A percentile compares a stretch with the other conserved stretches of the same genome.
These are phyloP conservation scores for Fusarium agapanthi DNA, from an alignment of 2,329 filamentous ascomycete species.

Conservation along the genomic window DNA sequence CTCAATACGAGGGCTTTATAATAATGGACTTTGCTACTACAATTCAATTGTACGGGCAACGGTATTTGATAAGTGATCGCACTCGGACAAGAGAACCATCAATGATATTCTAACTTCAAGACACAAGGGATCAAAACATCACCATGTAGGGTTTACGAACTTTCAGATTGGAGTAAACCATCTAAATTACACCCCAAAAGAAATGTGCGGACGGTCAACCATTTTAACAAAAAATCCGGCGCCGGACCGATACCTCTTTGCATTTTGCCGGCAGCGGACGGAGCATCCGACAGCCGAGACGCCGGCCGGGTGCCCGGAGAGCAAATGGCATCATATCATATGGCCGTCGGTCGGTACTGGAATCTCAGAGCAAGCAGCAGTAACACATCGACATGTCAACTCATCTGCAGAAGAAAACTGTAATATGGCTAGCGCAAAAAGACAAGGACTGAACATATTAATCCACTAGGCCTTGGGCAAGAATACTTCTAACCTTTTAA, in stretches of 20 bases:
- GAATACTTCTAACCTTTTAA: background rate
- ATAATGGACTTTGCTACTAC: background rate
- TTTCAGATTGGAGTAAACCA: background rate
- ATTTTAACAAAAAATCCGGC: background rate
- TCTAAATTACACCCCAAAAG: too few species aligned
- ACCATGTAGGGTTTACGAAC: background rate
- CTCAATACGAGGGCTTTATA: background rate
- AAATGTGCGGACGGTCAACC: too few species aligned
- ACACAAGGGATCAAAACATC: background rate
- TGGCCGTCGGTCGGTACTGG: background rate
- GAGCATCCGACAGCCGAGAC: slow-evolving; percentile 1
- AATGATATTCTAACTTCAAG: background rate
- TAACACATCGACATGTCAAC: too few species aligned
- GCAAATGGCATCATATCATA: background rate
- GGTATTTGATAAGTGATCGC: too few species aligned
- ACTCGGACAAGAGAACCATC: background rate
- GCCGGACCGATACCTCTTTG: background rate
- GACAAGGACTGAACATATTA: background rate
- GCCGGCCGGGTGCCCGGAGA: background rate
- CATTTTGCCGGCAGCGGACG: background rate
- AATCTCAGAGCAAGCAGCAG: background rate
- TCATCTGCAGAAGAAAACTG: background rate
- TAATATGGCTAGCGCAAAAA: background rate
- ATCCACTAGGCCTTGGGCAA: background rate
- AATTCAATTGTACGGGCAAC: background rate